Evolutionary conservation across 768 basidiomycete species (phyloP).

Genomic region (Phylloporus sp.): DNA sequence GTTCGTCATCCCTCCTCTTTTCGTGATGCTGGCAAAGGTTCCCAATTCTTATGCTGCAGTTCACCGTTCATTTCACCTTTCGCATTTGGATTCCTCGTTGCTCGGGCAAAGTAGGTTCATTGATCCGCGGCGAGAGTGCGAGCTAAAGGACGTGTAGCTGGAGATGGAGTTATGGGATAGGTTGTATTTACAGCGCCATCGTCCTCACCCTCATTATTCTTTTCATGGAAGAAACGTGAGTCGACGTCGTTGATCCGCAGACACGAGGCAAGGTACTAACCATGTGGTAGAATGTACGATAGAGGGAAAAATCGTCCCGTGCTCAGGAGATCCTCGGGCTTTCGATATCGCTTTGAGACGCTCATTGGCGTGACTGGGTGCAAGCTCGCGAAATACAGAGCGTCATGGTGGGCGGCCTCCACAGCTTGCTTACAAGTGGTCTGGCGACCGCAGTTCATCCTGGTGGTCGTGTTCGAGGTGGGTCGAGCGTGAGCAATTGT

Average conservation of each 20-base stretch:
- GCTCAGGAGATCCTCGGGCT: slow-evolving; percentile 22
- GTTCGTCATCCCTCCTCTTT: slow-evolving; percentile 41
- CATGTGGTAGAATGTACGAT: slow-evolving; percentile 41
- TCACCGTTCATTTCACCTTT: slow-evolving; percentile 30
- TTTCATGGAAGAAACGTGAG: slow-evolving; percentile 48
- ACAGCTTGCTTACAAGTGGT: slow-evolving; percentile 35
- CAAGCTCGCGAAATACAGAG: slow-evolving; percentile 42
- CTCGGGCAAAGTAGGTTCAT: slow-evolving; percentile 21
- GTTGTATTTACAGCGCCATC: slow-evolving; percentile 42
- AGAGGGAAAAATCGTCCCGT: slow-evolving; percentile 36
- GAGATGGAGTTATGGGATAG: slow-evolving; percentile 53
- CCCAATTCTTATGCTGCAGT: slow-evolving; percentile 25
- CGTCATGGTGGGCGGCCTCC: slow-evolving; percentile 35
- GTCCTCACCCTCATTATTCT: slow-evolving; percentile 43
- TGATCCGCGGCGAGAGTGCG: no score
- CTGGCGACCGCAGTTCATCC: slow-evolving; percentile 47
- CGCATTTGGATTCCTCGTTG: slow-evolving; percentile 27
- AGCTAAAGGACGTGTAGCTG: slow-evolving; percentile 28
- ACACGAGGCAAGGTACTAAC: background rate
- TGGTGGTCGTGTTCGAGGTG: slow-evolving; percentile 38
- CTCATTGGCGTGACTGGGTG: slow-evolving; percentile 46
- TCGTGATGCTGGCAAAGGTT: slow-evolving; percentile 18
- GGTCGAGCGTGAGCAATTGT: background rate
- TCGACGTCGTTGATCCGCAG: background rate
- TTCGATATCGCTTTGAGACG: slow-evolving; percentile 41